These are phyloP conservation scores for Capsicum rhomboideum DNA, from an alignment of 257 asterid genomes.

Conservation along the genomic window DNA sequence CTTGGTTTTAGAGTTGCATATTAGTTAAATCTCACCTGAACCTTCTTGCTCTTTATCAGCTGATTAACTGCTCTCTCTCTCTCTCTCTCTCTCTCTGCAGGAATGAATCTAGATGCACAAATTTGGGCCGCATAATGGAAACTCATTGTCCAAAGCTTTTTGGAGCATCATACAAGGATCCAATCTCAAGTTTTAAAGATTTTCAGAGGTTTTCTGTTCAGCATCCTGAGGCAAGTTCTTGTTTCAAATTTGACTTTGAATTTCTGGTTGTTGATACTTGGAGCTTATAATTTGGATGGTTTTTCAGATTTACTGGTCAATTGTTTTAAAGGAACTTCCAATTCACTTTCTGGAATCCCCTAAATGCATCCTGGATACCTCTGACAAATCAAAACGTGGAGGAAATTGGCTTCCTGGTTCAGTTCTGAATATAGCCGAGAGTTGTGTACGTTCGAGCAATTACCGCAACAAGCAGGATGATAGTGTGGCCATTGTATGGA, in stretches of 20 bases:
- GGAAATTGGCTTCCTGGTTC: constrained; percentile 94
- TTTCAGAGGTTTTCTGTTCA: constrained; percentile 77
- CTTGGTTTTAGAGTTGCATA: not conserved
- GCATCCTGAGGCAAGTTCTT: constrained; percentile 61
- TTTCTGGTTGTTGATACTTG: not conserved
- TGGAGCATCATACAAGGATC: constrained; percentile 64
- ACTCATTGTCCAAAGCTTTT: constrained; percentile 62
- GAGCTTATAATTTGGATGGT: not conserved
- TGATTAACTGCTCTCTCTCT: not conserved
- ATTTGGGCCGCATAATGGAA: constrained; percentile 85
- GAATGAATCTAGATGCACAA: constrained; percentile 44
- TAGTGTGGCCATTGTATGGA: constrained; percentile 69
- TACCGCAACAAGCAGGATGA: constrained; percentile 48
- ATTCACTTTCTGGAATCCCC: constrained; percentile 52
- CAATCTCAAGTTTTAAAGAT: constrained; percentile 53
- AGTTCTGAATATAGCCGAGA: constrained; percentile 68
- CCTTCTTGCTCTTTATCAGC: not conserved
- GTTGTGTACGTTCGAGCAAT: constrained; percentile 55
- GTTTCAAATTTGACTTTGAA: not conserved
- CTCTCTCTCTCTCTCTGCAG: constrained; percentile 23
- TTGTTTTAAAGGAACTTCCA: constrained; percentile 50
- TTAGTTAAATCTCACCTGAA: not conserved
- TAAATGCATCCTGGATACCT: constrained; percentile 55
- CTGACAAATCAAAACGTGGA: constrained; percentile 47
- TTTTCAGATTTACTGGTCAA: constrained; percentile 72